phyloP scores from a whole-genome alignment of 2,329 filamentous ascomycete species.

The Fusarium lateritium region DNA sequence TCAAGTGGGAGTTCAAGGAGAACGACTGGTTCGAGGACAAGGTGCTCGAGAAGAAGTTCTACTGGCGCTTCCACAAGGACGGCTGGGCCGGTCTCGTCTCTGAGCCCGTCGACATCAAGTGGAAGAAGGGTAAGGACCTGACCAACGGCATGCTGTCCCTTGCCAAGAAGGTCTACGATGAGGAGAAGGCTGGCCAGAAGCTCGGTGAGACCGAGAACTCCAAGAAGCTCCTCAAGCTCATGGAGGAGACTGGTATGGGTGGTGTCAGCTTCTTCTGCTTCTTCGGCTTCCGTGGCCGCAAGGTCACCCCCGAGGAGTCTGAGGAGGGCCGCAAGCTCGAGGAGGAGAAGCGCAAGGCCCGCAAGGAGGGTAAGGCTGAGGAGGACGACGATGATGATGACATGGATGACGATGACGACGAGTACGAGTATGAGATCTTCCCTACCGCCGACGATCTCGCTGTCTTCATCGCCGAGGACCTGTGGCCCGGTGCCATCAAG shows the following conservation, averaged over 20 bases:
- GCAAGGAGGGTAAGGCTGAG: conserved; percentile 63
- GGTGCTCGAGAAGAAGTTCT: conserved; percentile 92
- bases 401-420: conserved; percentile 73
- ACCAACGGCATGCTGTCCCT: conserved; percentile 85
- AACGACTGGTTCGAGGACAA: conserved; percentile 88
- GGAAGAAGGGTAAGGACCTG: conserved; percentile 86
- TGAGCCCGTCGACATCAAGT: conserved; percentile 89
- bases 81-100: conserved; percentile 84
- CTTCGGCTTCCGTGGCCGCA: conserved; percentile 84
- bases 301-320: conserved; percentile 81
- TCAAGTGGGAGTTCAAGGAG: conserved; percentile 83
- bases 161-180: conserved; percentile 77
- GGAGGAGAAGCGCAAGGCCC: conserved; percentile 67
- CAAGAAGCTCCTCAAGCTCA: conserved; percentile 68
- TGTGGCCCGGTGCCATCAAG: conserved; percentile 90
- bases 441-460: conserved; percentile 89
- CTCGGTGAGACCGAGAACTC: conserved; percentile 62
- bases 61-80: conserved; percentile 79
- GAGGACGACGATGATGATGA: conserved; percentile 61
- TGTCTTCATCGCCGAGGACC: conserved; percentile 84
- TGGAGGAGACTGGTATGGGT: conserved; percentile 72
- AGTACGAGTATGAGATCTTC: conserved; percentile 85
- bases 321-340: conserved; percentile 72
- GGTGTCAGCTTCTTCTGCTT: conserved; percentile 88
- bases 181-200: conserved; percentile 63